phyloP scores from a whole-genome alignment of 352 stramenopile genomes.

The Pythium pectinolyticum region DNA sequence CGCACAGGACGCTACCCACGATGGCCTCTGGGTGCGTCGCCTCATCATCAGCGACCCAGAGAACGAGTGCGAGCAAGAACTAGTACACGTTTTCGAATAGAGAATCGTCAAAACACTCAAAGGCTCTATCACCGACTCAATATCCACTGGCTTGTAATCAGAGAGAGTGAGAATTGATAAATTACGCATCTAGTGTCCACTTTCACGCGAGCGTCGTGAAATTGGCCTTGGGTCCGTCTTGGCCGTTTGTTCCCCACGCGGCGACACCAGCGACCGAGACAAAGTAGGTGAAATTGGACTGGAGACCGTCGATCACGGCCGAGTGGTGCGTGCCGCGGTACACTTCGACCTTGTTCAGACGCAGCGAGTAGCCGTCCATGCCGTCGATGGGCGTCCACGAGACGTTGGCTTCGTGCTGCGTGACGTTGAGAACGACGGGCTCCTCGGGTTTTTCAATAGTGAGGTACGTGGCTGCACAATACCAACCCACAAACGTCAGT shows the following conservation, averaged over 20 bases:
- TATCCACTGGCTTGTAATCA: too few species aligned
- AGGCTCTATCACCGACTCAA: too few species aligned
- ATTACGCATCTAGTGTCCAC: background rate
- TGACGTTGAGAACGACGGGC: slow-evolving; percentile 46
- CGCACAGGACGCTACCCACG: slow-evolving; percentile 27
- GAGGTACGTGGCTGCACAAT: slow-evolving; percentile 59
- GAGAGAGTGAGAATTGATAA: background rate
- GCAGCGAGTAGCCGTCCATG: slow-evolving; percentile 71
- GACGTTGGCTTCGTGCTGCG: slow-evolving; percentile 36
- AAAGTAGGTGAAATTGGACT: slow-evolving; percentile 77
- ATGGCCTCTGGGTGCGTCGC: slow-evolving; percentile 28
- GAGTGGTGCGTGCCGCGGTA: slow-evolving; percentile 54
- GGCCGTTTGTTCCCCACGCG: slow-evolving; percentile 59
- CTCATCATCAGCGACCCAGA: slow-evolving; percentile 10
- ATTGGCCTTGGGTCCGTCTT: slow-evolving; percentile 53
- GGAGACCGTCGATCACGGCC: slow-evolving; percentile 39
- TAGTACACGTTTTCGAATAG: slow-evolving; percentile 26
- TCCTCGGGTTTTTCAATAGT: slow-evolving; percentile 43
- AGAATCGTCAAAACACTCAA: too few species aligned
- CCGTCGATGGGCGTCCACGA: slow-evolving; percentile 48
- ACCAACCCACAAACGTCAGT: slow-evolving; percentile 1
- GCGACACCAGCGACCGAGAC: slow-evolving; percentile 65
- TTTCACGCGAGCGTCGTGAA: slow-evolving; percentile 52
- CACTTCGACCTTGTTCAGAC: slow-evolving; percentile 73
- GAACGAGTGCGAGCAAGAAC: slow-evolving; percentile 17